These are phyloP conservation scores for Lasiodiplodia citricola DNA, from an alignment of 2,329 filamentous ascomycete genomes.

Conservation along the genomic window DNA sequence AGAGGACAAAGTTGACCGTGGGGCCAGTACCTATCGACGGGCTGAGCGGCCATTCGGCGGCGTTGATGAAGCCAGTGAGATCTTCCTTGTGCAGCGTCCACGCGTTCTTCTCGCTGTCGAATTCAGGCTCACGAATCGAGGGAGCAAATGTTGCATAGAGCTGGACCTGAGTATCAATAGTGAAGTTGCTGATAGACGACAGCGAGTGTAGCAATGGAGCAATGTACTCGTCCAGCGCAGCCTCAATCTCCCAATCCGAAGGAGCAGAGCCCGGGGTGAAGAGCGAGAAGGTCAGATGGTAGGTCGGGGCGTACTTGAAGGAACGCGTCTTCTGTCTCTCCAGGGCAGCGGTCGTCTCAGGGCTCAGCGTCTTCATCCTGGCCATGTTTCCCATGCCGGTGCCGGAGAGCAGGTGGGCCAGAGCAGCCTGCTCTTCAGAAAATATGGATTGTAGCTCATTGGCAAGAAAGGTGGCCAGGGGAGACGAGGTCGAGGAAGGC, in stretches of 20 bases:
- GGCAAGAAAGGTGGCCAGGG: conserved; percentile 78
- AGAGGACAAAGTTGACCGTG: conserved; percentile 95
- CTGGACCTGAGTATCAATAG: conserved; percentile 94
- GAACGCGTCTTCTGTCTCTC: conserved; percentile 77
- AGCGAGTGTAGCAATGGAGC: conserved; percentile 80
- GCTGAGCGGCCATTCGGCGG: conserved; percentile 94
- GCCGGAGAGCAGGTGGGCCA: conserved; percentile 56
- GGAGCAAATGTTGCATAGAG: conserved; percentile 78
- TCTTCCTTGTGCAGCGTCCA: conserved; percentile 81
- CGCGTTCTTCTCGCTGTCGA: conserved; percentile 59
- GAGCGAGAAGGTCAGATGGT: conserved; percentile 93
- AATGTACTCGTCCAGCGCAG: conserved; percentile 80
- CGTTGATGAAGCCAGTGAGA: conserved; percentile 93
- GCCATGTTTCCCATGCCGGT: conserved; percentile 47
- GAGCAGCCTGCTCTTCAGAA: conserved; percentile 84
- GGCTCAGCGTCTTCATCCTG: conserved; percentile 59
- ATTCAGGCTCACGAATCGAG: conserved; percentile 63
- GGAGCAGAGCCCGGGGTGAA: conserved; percentile 81
- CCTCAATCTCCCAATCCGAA: conserved; percentile 89
- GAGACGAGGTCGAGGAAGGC: conserved; percentile 71
- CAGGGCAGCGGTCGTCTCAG: conserved; percentile 58
- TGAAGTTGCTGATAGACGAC: conserved; percentile 88
- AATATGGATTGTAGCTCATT: conserved; percentile 79
- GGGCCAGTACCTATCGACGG: conserved; percentile 92
- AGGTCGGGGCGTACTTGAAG: conserved; percentile 89